These are phyloP conservation scores for Peribolospora baueri DNA, from an alignment of 768 basidiomycete genomes.

Conservation along the genomic window DNA sequence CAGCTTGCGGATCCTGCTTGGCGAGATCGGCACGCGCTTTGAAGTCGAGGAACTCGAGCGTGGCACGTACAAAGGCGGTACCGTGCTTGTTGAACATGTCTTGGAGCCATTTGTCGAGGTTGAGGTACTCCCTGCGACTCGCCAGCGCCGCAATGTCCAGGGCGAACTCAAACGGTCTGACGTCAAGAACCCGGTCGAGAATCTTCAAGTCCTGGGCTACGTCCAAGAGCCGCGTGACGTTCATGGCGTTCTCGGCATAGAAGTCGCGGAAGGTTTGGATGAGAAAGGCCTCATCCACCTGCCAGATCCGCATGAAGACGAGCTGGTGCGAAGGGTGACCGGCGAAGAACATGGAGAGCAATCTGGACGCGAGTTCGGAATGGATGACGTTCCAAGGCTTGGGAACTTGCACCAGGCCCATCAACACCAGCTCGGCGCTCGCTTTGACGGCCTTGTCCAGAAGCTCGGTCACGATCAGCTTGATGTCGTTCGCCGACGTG, in stretches of 20 bases:
- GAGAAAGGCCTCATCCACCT: slow-evolving; percentile 62
- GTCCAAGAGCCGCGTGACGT: slow-evolving; percentile 82
- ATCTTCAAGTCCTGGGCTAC: slow-evolving; percentile 93
- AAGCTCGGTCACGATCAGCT: slow-evolving; percentile 61
- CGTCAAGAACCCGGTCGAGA: slow-evolving; percentile 70
- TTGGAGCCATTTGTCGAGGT: slow-evolving; percentile 88
- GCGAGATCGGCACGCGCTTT: slow-evolving; percentile 70
- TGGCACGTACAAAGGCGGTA: slow-evolving; percentile 58
- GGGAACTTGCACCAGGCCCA: slow-evolving; percentile 76
- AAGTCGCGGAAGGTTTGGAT: slow-evolving; percentile 73
- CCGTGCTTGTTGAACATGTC: slow-evolving; percentile 65
- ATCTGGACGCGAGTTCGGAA: slow-evolving; percentile 57
- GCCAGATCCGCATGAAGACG: slow-evolving; percentile 91
- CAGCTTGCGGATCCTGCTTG: slow-evolving; percentile 35
- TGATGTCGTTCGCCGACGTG: slow-evolving; percentile 28
- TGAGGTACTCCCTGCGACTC: slow-evolving; percentile 73
- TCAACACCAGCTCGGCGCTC: slow-evolving; percentile 77
- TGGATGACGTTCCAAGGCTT: slow-evolving; percentile 70
- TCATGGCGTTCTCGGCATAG: slow-evolving; percentile 72
- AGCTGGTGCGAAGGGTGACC: slow-evolving; percentile 87
- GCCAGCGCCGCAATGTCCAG: slow-evolving; percentile 86
- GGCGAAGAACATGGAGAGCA: slow-evolving; percentile 69
- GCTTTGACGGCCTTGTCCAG: slow-evolving; percentile 80
- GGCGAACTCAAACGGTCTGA: slow-evolving; percentile 58
- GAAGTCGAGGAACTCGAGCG: slow-evolving; percentile 67